phyloP scores from a whole-genome alignment of 1,284 basidiomycete genomes.

The Sporisorium graminicola region DNA sequence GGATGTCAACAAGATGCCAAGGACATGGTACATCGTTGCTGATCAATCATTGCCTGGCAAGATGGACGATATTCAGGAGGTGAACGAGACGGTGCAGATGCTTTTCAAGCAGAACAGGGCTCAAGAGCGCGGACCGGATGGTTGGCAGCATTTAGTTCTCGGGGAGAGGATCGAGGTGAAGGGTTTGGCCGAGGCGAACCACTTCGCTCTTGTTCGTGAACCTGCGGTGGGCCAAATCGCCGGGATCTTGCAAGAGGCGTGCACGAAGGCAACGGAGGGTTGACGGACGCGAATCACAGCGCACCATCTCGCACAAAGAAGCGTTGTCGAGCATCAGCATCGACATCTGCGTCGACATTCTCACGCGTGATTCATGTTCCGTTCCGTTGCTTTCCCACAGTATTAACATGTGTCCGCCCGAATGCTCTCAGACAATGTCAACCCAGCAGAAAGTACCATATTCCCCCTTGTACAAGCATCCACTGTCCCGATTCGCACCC shows the following conservation, averaged over 20 bases:
- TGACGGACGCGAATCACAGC: neutral
- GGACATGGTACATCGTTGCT: conserved; percentile 31
- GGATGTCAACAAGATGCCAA: neutral
- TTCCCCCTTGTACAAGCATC: neutral
- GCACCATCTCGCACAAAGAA: no score
- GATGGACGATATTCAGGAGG: conserved; percentile 25
- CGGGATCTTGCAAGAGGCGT: neutral
- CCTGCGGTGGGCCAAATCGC: neutral
- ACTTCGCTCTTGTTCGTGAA: conserved; percentile 43
- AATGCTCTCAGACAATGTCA: no score
- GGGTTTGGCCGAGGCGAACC: conserved; percentile 23
- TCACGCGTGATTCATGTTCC: no score
- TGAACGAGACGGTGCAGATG: conserved; percentile 46
- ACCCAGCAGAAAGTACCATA: neutral
- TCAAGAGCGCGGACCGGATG: conserved; percentile 19
- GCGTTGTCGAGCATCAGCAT: neutral
- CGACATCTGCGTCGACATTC: neutral
- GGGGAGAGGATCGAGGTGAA: conserved; percentile 9
- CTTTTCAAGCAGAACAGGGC: conserved; percentile 19
- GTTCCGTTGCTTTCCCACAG: no score
- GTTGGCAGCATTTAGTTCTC: conserved; percentile 36
- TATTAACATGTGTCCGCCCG: no score
- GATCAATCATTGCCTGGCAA: conserved; percentile 24
- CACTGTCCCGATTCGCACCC: no score
- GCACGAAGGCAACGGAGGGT: neutral